phyloP scores from a whole-genome alignment of 441 rosid species.

The Bocquillonia castaneifolia region DNA sequence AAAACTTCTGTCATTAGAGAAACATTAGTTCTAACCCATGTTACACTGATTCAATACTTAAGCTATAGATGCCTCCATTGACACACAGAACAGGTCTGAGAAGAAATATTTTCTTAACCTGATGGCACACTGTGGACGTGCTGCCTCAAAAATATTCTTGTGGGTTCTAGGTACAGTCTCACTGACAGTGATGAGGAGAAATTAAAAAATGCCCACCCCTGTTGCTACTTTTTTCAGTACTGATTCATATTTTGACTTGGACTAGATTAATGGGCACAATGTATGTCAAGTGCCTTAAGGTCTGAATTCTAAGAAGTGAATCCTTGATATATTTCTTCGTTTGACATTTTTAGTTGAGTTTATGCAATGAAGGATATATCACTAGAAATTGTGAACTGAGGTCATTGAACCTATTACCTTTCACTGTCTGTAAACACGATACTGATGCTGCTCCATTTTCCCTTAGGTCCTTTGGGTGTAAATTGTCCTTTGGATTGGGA shows the following conservation, averaged over 20 bases:
- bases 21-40: neutral
- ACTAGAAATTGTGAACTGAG: neutral
- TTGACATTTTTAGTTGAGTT: neutral
- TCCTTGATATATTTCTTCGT: neutral
- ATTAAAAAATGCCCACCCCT: neutral
- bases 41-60: neutral
- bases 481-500: slow-evolving; percentile 95
- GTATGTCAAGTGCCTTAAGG: neutral
- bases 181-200: neutral
- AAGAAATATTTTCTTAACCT: neutral
- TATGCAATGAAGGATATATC: neutral
- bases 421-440: neutral
- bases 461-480: slow-evolving; percentile 78
- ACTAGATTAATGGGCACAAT: neutral
- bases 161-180: neutral
- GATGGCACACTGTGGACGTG: neutral
- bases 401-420: neutral
- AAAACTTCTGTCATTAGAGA: neutral
- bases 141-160: neutral
- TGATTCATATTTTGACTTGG: neutral
- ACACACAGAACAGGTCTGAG: neutral
- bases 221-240: neutral
- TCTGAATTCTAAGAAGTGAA: neutral
- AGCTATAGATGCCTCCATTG: neutral
- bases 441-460: slow-evolving; percentile 22